Evolutionary conservation across 1,139 yeast species (phyloP), one percentile per base, ranked within the genome.

Genomic region (Yamadazyma triangularis): DNA sequence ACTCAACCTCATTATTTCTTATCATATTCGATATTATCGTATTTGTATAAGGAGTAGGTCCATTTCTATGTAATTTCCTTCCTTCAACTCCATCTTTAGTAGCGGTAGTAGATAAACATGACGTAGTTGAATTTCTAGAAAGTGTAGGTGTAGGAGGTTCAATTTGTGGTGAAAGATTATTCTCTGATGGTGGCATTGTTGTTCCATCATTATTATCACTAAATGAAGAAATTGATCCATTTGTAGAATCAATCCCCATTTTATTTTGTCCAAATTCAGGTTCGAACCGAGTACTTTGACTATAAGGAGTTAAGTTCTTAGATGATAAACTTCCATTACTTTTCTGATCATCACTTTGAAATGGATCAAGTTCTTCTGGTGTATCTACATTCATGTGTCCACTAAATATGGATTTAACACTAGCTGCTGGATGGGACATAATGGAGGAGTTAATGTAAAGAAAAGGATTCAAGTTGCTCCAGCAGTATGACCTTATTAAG

Each of bases 81-180:
- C 87, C 87, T 50, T 79, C 86, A 6, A 79, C 55, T 0, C 87
- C 87, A 48, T 80, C 87, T 45, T 79, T 79, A 16, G 84, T 78
- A 9, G 87, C 87, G 2, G 83, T 79, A 13, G 81, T 78, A 0
- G 86, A 78, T 21, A 79, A 53, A 30, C 83, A 79, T 2, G 85
- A 77, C 3, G 80, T 73, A 22, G 73, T 72, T 13, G 85, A 77
- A 28, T 73, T 72, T 31, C 85, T 63, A 0, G 85, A 78, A 19
- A 75, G 48, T 16, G 12, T 31, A 4, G 39, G 43, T 6, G 43
- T 38, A n/a, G 35, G 32, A 4, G 31, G 34, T 21, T 23, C 25
- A 11, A 30, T 23, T 12, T 22, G 18, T n/a, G 28, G 20, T 14
- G 6, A 10, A 5, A 5, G 6, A 30, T 26, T 19, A 26, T 21